phyloP scores from a whole-genome alignment of 805 yeast genomes.

The Candida michaelii region DNA sequence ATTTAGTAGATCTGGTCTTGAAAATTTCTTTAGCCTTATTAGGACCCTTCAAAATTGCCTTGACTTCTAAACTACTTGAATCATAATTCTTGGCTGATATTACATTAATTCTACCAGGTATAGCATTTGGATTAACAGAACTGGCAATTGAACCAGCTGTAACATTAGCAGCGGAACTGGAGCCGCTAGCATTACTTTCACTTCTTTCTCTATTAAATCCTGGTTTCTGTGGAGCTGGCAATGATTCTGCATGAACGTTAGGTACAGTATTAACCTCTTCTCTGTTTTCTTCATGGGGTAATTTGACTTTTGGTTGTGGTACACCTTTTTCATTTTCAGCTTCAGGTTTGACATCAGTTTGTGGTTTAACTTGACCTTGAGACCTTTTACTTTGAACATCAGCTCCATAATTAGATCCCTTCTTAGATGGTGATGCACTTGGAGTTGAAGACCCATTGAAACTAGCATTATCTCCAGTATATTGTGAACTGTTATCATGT shows the following conservation, averaged over 20 bases:
- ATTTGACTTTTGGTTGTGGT: constrained; percentile 8
- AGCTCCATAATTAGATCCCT: constrained; percentile 20
- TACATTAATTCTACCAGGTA: constrained; percentile 58
- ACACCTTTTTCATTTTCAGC: neutral
- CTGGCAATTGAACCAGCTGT: constrained; percentile 35
- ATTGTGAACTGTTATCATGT: constrained; percentile 9
- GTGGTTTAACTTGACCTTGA: constrained; percentile 1
- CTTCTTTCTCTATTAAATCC: constrained; percentile 20
- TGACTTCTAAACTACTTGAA: constrained; percentile 46
- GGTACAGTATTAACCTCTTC: constrained; percentile 26
- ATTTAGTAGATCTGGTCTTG: constrained; percentile 61
- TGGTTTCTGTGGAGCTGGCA: constrained; percentile 44
- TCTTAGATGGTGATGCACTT: constrained; percentile 7
- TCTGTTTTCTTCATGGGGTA: constrained; percentile 3
- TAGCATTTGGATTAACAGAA: constrained; percentile 33
- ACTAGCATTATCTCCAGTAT: constrained; percentile 4
- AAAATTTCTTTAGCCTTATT: constrained; percentile 56
- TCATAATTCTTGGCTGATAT: constrained; percentile 47
- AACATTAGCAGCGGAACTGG: constrained; percentile 15
- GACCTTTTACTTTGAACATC: constrained; percentile 38
- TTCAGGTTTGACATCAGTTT: neutral
- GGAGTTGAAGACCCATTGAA: constrained; percentile 3
- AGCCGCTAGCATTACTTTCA: constrained; percentile 28
- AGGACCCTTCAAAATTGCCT: constrained; percentile 48
- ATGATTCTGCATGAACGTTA: constrained; percentile 28